Conservation (phyloP, 805 yeast species). For the Kluyveromyces lactis region DNA sequence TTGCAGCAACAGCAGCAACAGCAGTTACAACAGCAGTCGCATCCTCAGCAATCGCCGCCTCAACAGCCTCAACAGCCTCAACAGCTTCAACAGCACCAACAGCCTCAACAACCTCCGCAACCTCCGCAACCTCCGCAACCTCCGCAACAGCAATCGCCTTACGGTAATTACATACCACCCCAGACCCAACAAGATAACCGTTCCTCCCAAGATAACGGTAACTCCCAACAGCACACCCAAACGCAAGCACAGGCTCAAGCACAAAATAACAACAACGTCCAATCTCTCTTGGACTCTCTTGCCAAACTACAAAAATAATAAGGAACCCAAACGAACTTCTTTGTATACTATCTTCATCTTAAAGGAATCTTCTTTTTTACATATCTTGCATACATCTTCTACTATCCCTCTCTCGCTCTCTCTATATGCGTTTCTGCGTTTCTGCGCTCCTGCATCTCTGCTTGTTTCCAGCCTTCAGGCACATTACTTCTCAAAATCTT, state of each 20-base stretch:
- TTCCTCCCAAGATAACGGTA: slow-evolving; percentile 5
- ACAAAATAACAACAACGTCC: slow-evolving; percentile 28
- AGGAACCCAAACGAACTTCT: too few relatives aligned
- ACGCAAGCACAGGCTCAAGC: slow-evolving; percentile 16
- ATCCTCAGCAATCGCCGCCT: slow-evolving; percentile 18
- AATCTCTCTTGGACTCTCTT: slow-evolving; percentile 31
- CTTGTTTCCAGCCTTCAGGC: too few relatives aligned
- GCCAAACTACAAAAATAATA: slow-evolving; percentile 29
- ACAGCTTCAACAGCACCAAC: slow-evolving; percentile 4
- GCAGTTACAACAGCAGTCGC: slow-evolving; percentile 10
- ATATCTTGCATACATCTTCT: neutral
- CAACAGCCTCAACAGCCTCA: slow-evolving; percentile 20
- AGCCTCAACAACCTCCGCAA: neutral
- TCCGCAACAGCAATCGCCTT: slow-evolving; percentile 7
- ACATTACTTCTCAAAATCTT: too few relatives aligned
- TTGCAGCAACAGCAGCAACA: slow-evolving; percentile 13
- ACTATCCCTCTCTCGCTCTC: neutral
- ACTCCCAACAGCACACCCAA: neutral
- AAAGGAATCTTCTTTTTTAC: neutral
- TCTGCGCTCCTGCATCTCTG: neutral
- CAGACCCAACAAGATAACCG: slow-evolving; percentile 12
- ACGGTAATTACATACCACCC: slow-evolving; percentile 8
- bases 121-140: slow-evolving; percentile 16
- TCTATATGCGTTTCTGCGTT: neutral
- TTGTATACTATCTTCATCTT: neutral